These are phyloP conservation scores for Diaporthe sp. DNA, from an alignment of 2,329 filamentous ascomycete species.

Conservation along the genomic window DNA sequence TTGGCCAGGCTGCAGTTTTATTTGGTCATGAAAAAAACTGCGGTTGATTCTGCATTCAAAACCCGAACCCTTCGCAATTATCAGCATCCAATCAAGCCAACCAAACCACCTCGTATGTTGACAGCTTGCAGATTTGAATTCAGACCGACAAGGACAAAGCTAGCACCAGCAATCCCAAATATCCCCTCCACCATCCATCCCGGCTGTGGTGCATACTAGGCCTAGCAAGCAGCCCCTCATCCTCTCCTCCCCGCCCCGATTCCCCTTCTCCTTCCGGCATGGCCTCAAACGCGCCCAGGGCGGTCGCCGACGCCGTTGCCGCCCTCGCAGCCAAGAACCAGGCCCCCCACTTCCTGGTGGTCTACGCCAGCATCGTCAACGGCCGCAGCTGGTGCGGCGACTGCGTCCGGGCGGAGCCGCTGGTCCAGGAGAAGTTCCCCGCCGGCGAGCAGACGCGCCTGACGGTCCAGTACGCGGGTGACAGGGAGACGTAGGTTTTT, in stretches of 20 bases:
- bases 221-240: too few species aligned
- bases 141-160: background rate
- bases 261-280: background rate
- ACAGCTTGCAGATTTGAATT: constrained; percentile 1
- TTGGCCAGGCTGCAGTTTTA: too few species aligned
- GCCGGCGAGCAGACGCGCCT: constrained; percentile 35
- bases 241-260: too few species aligned
- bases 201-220: background rate
- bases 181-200: background rate
- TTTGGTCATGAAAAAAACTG: background rate
- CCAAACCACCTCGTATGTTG: background rate
- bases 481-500: constrained; percentile 44
- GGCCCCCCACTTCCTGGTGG: constrained; percentile 44
- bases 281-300: constrained; percentile 23
- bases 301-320: constrained; percentile 32
- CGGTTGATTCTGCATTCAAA: background rate
- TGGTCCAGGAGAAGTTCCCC: constrained; percentile 46
- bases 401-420: constrained; percentile 46
- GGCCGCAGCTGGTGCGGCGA: constrained; percentile 48
- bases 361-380: constrained; percentile 46
- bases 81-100: background rate
- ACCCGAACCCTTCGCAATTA: constrained; percentile 24
- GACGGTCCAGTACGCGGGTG: constrained; percentile 45
- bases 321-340: constrained; percentile 36
- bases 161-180: background rate